Conservation (phyloP, 768 basidiomycete genomes). For the Stropharia rugosoannulata region DNA sequence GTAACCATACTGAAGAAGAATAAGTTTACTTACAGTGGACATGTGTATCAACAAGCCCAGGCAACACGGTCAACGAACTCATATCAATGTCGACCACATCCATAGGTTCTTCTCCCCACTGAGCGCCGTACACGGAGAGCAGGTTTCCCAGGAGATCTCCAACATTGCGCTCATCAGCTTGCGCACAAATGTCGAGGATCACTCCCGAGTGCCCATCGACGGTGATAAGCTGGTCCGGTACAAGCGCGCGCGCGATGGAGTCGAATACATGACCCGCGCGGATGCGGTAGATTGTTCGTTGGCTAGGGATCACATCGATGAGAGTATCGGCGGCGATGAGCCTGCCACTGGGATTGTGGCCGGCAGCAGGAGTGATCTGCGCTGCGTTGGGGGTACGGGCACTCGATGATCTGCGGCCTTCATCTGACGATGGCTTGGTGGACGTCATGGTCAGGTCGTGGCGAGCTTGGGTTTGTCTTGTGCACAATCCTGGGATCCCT, state of each 20-base stretch:
- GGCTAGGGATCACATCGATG: background rate
- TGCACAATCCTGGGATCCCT: too few relatives aligned
- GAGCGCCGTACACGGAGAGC: background rate
- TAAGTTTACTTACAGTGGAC: constrained; percentile 3
- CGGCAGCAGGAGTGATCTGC: too few relatives aligned
- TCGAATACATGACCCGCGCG: constrained; percentile 54
- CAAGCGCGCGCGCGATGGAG: constrained; percentile 37
- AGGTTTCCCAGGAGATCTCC: background rate
- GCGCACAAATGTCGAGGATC: constrained; percentile 39
- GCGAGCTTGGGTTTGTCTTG: background rate
- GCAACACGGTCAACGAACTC: constrained; percentile 50
- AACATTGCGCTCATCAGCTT: background rate
- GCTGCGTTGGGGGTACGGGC: too few relatives aligned
- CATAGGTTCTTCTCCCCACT: background rate
- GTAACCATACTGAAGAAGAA: constrained; percentile 40
- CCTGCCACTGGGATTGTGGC: too few relatives aligned
- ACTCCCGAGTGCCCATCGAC: constrained; percentile 46
- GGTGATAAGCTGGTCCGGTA: constrained; percentile 46
- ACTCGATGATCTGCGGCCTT: too few relatives aligned
- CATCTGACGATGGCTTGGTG: background rate
- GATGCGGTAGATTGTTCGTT: constrained; percentile 14
- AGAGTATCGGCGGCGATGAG: too few relatives aligned
- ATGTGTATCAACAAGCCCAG: constrained; percentile 31
- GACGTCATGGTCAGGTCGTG: background rate
- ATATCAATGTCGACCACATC: constrained; percentile 23